Evolutionary conservation across 2,329 filamentous ascomycete species (phyloP), one percentile per base, ranked within the genome.

Genomic region (Ustilaginoidea virens): DNA sequence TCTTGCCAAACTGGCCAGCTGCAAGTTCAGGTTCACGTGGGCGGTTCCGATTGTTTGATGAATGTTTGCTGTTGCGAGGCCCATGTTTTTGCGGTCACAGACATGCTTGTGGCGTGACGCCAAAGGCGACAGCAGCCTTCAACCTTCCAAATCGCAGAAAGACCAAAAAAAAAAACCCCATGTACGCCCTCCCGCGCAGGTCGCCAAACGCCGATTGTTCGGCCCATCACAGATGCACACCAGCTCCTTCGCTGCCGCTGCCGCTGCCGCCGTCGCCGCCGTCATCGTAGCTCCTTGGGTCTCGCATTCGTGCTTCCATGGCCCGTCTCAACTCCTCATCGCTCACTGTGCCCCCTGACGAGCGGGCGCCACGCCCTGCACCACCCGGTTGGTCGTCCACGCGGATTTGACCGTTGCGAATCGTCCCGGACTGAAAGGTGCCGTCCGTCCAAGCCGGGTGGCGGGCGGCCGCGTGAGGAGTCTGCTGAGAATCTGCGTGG

Each of bases 341-440:
- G 14, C 56, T 60, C 31, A 76, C 37, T 18, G 60, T 59, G 7
- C 66, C 65, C 13, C 65, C 61, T 2, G 22, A 15, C 2, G 25
- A 11, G 7, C 10, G 25, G 9, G 23, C 27, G 9, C 20, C 23
- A n/a, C 13, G 20, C 11, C 42, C 33, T 9, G 40, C 33, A 11
- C 30, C 36, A 10, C 36, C 39, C 1, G 42, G 30, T 21, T 41
- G 38, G 4, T 31, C 31, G 39, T 66, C 57, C 45, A 67, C 53
- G n/a, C 49, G 53, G 3, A 69, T 38, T 40, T 61, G 52, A 15
- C 65, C 65, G 34, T 59, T 56, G 3, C 61, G 55, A 40, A 75
- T 61, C 10, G 60, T 62, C 7, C 71, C 71, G 1, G 63, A 69
- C 44, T 70, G 64, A 41, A 76, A 75, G 1, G 72, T 76, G 15